Evolutionary conservation across 768 basidiomycete genomes (phyloP), one percentile per base, ranked within the genome.

Genomic region (Lyophyllum atratum): DNA sequence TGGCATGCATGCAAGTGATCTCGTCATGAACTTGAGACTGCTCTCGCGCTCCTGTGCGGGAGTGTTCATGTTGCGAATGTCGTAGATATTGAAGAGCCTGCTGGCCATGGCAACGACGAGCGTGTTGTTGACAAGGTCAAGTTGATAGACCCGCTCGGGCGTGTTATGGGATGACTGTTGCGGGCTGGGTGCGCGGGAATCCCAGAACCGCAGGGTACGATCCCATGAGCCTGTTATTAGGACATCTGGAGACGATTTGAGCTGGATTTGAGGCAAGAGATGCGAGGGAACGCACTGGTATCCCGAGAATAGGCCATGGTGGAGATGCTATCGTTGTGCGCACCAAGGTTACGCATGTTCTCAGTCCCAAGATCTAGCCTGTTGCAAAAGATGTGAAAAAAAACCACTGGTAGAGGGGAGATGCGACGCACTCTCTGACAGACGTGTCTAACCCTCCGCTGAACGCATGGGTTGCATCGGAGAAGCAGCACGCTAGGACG

Each of bases 91-190:
- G 65, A 98, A 93, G 4, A 93, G 74, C 12, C 95, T 82, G 56
- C 91, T 93, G 2, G 94, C 94, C 89, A 97, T 93, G 1, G 92
- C 92, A 24, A 97, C 90, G 14, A 98, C 93, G 45, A 98, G 84
- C 15, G 81, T 89, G 65, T 89, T 76, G 54, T 86, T 83, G 22
- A 90, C 85, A 22, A 90, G 74, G 63, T 95, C 93, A 72, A 96
- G 84, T 60, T 85, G 76, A 71, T 97, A 97, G 22, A 94, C 83
- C 17, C 95, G 87, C 70, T 92, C 90, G 0, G 95, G 93, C 0
- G 93, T 83, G 12, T 77, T 64, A 58, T 90, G 79, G 22, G 85
- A 81, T 28, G 83, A 79, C 56, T 85, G 82, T 60, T 86, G 80
- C 1, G 85, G 72, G 19, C 75, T 73, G 1, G 83, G 67, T 0